phyloP scores from a whole-genome alignment of 2,329 filamentous ascomycete genomes.

The Pseudogymnoascus sp. region DNA sequence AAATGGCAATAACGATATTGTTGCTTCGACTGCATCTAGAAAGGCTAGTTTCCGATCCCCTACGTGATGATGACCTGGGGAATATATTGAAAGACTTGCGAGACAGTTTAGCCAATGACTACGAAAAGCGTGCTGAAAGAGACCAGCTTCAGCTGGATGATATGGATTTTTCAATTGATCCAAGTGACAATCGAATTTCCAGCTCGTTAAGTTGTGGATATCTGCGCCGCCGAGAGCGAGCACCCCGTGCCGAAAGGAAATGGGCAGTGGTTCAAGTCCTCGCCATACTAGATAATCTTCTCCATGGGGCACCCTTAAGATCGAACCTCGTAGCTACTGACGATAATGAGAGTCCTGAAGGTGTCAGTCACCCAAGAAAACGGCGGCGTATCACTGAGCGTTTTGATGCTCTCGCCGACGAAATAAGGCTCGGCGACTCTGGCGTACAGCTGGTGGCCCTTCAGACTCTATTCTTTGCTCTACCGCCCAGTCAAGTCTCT shows the following conservation, averaged over 20 bases:
- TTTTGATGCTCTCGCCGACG: conserved; percentile 24
- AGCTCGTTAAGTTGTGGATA: conserved; percentile 40
- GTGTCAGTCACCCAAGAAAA: conserved; percentile 24
- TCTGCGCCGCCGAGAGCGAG: conserved; percentile 49
- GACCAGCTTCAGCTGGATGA: conserved; percentile 75
- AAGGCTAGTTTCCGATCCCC: conserved; percentile 37
- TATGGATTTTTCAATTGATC: conserved; percentile 43
- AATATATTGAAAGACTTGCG: conserved; percentile 56
- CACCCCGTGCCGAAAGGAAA: conserved; percentile 49
- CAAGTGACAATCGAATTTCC: conserved; percentile 11
- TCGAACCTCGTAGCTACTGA: conserved; percentile 10
- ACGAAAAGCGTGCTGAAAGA: conserved; percentile 62
- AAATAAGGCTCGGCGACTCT: conserved; percentile 22
- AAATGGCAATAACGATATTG: conserved; percentile 68
- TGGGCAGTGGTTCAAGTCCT: conserved; percentile 56
- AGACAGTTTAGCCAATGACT: conserved; percentile 71
- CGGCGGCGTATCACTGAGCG: conserved; percentile 22
- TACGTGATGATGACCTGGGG: conserved; percentile 32
- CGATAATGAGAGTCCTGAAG: conserved; percentile 10
- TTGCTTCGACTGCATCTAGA: conserved; percentile 59
- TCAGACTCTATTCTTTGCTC: conserved; percentile 46
- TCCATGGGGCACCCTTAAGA: background rate
- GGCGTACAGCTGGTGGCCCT: conserved; percentile 32
- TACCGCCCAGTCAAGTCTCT: conserved; percentile 30
- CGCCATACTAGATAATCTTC: conserved; percentile 32